phyloP scores from a whole-genome alignment of 345 rosid genomes.

The Ceriops decandra region DNA sequence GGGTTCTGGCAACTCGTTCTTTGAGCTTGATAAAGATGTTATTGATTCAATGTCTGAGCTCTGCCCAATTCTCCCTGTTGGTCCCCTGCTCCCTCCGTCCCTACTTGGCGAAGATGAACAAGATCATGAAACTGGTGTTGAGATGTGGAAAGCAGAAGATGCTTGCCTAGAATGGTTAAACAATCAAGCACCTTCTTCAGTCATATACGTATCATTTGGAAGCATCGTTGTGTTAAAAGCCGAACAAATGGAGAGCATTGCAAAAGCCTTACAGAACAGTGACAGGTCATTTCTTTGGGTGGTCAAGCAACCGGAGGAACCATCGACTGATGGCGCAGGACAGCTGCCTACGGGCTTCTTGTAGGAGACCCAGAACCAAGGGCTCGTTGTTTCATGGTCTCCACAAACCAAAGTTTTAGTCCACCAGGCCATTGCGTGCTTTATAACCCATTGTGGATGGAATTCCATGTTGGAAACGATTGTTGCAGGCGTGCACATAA shows the following conservation, averaged over 20 bases:
- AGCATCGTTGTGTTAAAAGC: slow-evolving; percentile 31
- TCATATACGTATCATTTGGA: slow-evolving; percentile 52
- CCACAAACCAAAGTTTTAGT: slow-evolving; percentile 44
- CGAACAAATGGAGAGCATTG: slow-evolving; percentile 35
- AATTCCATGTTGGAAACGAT: slow-evolving; percentile 44
- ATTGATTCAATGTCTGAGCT: slow-evolving; percentile 35
- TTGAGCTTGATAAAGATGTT: slow-evolving; percentile 42
- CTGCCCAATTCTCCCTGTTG: slow-evolving; percentile 39
- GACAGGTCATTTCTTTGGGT: slow-evolving; percentile 46
- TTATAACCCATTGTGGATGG: slow-evolving; percentile 61
- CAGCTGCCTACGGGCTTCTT: slow-evolving; percentile 30
- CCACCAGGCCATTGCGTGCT: slow-evolving; percentile 40
- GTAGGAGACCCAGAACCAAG: slow-evolving; percentile 35
- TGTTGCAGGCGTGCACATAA: slow-evolving; percentile 40
- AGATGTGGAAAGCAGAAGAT: slow-evolving; percentile 40
- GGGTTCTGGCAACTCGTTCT: slow-evolving; percentile 50
- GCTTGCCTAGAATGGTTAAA: slow-evolving; percentile 45
- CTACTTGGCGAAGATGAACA: slow-evolving; percentile 29
- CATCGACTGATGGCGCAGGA: slow-evolving; percentile 18
- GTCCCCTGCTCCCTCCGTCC: slow-evolving; percentile 45
- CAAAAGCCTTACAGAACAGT: slow-evolving; percentile 30
- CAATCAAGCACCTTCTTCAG: slow-evolving; percentile 25
- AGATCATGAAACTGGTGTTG: slow-evolving; percentile 24
- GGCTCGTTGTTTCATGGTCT: slow-evolving; percentile 45
- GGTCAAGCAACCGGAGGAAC: slow-evolving; percentile 27